phyloP scores from a whole-genome alignment of 1,139 yeast species.

The Scheffersomyces segobiensis region DNA sequence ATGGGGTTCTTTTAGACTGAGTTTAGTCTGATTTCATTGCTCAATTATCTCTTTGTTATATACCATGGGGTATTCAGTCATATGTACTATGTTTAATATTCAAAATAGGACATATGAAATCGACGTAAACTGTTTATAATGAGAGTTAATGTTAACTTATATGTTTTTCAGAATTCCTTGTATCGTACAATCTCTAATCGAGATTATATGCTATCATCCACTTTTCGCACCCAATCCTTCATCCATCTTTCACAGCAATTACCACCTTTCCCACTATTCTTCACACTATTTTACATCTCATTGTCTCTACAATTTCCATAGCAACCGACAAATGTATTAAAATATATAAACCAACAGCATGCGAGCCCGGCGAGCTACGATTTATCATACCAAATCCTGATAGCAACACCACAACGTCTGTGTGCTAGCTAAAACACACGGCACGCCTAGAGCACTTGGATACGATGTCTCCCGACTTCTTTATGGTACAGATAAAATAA shows the following conservation, averaged over 20 bases:
- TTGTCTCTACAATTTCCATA: not conserved
- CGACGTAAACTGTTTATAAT: no score
- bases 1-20: no score
- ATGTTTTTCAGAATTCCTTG: no score
- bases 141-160: no score
- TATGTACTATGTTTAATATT: no score
- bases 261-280: not conserved
- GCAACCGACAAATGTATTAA: conserved; percentile 11
- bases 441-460: conserved; percentile 63
- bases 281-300: conserved; percentile 1
- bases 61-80: no score
- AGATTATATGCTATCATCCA: no score
- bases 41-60: no score
- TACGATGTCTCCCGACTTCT: conserved; percentile 21
- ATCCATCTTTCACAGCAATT: not conserved
- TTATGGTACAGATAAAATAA: not conserved
- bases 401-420: conserved; percentile 67
- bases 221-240: not conserved
- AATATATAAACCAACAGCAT: conserved; percentile 7
- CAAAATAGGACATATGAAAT: no score
- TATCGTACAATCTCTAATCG: no score
- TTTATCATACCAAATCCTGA: conserved; percentile 49
- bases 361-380: conserved; percentile 5
- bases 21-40: no score
- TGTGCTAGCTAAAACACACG: conserved; percentile 47